Evolutionary conservation across 2,329 filamentous ascomycete species (phyloP).

Genomic region (Aspergillus spinulosporus): DNA sequence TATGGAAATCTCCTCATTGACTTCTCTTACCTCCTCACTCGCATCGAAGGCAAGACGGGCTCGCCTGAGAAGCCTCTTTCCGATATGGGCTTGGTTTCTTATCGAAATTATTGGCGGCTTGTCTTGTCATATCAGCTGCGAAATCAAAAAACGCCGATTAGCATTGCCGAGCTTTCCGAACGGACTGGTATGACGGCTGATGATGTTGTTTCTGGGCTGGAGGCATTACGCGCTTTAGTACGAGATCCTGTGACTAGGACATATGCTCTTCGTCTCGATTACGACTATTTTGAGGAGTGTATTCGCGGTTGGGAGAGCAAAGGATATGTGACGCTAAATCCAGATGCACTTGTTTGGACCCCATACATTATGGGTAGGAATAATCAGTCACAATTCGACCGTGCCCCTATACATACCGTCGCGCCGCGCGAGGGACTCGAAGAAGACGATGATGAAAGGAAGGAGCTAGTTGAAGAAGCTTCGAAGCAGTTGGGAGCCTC

Average conservation of each 20-base stretch:
- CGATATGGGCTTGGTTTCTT: conserved; percentile 96
- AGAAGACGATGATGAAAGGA: conserved; percentile 35
- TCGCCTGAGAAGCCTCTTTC: conserved; percentile 97
- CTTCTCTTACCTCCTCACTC: conserved; percentile 94
- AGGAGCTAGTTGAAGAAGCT: conserved; percentile 24
- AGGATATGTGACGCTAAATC: conserved; percentile 80
- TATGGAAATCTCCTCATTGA: conserved; percentile 97
- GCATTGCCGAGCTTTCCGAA: conserved; percentile 64
- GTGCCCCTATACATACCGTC: conserved; percentile 80
- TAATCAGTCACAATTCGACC: conserved; percentile 78
- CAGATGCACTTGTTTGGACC: conserved; percentile 83
- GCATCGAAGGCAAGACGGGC: conserved; percentile 88
- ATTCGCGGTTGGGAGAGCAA: conserved; percentile 87
- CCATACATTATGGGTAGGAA: conserved; percentile 94
- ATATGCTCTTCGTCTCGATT: conserved; percentile 86
- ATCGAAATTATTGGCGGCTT: conserved; percentile 94
- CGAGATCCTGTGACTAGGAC: conserved; percentile 83
- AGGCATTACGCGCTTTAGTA: conserved; percentile 84
- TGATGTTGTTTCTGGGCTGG: conserved; percentile 90
- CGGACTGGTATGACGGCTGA: conserved; percentile 94
- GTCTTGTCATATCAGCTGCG: conserved; percentile 83
- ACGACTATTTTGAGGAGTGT: conserved; percentile 81
- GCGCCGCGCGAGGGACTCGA: conserved; percentile 70
- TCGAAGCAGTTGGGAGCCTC: conserved; percentile 9
- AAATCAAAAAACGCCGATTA: conserved; percentile 57